A percentile compares a stretch with the other conserved stretches of the same genome.
Evolutionary conservation across 2,329 filamentous ascomycete genomes (phyloP).

Genomic region (Mollisia scopiformis): DNA sequence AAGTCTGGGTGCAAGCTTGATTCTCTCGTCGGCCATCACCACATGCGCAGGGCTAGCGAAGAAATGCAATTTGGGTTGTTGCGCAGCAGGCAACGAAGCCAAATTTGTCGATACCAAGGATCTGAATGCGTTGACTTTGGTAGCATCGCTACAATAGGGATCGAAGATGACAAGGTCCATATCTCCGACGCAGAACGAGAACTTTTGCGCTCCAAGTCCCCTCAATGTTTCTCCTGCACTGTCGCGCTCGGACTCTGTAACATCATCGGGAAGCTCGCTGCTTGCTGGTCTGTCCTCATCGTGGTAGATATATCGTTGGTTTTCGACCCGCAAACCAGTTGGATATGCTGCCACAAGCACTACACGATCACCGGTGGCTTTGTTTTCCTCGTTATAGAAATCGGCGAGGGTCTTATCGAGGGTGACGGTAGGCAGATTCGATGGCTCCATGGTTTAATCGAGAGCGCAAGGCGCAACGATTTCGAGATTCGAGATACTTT

Average conservation of each 20-base stretch:
- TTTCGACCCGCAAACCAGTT: too few relatives aligned
- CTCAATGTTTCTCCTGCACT: background rate
- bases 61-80: background rate
- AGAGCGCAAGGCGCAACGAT: background rate
- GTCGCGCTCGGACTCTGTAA: background rate
- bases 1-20: background rate
- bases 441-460: background rate
- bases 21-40: background rate
- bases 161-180: background rate
- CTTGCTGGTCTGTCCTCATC: background rate
- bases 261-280: background rate
- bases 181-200: background rate
- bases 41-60: background rate
- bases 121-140: background rate
- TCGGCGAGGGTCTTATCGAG: background rate
- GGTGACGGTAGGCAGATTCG: background rate
- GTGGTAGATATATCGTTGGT: background rate
- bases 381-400: background rate
- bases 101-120: background rate
- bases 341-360: background rate
- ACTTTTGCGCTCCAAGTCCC: background rate
- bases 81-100: background rate
- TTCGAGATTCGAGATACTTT: too few relatives aligned
- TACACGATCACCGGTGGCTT: background rate
- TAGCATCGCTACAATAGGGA: background rate